A percentile compares a stretch with the other conserved stretches of the same genome.
phyloP scores from a whole-genome alignment of 163 green algal species.

The Scenedesmus sp. region DNA sequence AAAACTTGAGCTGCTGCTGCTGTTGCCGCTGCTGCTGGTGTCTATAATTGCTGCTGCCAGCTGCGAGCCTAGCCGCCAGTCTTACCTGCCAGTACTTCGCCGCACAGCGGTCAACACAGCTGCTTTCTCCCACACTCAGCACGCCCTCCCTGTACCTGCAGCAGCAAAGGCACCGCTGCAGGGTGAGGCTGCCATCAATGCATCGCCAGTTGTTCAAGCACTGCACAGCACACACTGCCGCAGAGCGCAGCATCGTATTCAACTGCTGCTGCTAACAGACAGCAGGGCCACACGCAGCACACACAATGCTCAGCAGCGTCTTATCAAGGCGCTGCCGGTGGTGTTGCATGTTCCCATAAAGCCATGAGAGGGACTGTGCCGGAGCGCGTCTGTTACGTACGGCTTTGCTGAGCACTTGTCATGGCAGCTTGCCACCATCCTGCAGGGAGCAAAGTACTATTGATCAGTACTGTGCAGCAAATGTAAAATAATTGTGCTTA shows the following conservation, averaged over 20 bases:
- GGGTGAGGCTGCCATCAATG: no score
- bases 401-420: constrained; percentile 83
- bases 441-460: constrained; percentile 61
- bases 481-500: no score
- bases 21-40: background rate
- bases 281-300: no score
- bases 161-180: background rate
- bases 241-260: no score
- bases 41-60: background rate
- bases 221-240: background rate
- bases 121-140: constrained; percentile 96
- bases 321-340: no score
- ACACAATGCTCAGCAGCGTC: no score
- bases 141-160: constrained; percentile 95
- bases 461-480: no score
- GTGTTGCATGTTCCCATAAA: no score
- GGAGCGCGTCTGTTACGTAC: constrained; percentile 55
- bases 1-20: background rate
- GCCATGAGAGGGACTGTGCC: background rate
- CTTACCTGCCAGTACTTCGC: constrained; percentile 98
- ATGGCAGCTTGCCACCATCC: constrained; percentile 91
- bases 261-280: no score
- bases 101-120: constrained; percentile 95
- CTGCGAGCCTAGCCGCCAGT: background rate
- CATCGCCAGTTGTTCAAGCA: no score